Evolutionary conservation across 371 early-diverging fungal species (phyloP).

Genomic region (Cokeromyces recurvatus): DNA sequence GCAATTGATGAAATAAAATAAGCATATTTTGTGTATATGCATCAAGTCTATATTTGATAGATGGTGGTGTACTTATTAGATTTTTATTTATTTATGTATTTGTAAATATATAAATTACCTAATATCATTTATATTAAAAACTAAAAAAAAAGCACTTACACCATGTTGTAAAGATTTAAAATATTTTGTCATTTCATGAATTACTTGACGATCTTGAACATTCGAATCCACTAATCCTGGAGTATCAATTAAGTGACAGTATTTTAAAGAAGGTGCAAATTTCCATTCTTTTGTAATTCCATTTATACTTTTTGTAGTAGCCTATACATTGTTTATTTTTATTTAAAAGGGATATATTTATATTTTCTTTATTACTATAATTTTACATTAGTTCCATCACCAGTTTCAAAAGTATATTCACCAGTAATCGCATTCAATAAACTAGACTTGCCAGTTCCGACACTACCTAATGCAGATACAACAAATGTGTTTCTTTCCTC

Average conservation of each 20-base stretch:
- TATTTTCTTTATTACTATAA: too few species aligned
- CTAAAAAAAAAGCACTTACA: slow-evolving; percentile 57
- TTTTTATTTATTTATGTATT: background rate
- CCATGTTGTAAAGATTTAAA: slow-evolving; percentile 54
- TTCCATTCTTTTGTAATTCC: slow-evolving; percentile 35
- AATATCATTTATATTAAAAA: slow-evolving; percentile 53
- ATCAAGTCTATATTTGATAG: slow-evolving; percentile 47
- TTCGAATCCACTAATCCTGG: slow-evolving; percentile 55
- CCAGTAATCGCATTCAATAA: slow-evolving; percentile 43
- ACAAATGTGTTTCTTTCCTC: slow-evolving; percentile 19
- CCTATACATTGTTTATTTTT: background rate
- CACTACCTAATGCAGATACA: slow-evolving; percentile 36
- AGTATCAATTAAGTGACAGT: slow-evolving; percentile 44
- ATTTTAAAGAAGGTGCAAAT: slow-evolving; percentile 21
- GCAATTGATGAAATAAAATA: slow-evolving; percentile 47
- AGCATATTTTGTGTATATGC: slow-evolving; percentile 62
- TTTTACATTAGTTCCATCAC: slow-evolving; percentile 30
- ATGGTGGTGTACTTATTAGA: background rate
- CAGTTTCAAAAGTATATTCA: slow-evolving; percentile 37
- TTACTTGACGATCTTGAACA: slow-evolving; percentile 46
- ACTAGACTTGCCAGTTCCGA: slow-evolving; percentile 48
- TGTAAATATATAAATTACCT: slow-evolving; percentile 14
- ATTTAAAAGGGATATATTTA: too few species aligned
- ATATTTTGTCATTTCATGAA: slow-evolving; percentile 52
- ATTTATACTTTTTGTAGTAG: slow-evolving; percentile 20